Conservation (phyloP, 805 yeast species). For the Wickerhamiella spandovensis region DNA sequence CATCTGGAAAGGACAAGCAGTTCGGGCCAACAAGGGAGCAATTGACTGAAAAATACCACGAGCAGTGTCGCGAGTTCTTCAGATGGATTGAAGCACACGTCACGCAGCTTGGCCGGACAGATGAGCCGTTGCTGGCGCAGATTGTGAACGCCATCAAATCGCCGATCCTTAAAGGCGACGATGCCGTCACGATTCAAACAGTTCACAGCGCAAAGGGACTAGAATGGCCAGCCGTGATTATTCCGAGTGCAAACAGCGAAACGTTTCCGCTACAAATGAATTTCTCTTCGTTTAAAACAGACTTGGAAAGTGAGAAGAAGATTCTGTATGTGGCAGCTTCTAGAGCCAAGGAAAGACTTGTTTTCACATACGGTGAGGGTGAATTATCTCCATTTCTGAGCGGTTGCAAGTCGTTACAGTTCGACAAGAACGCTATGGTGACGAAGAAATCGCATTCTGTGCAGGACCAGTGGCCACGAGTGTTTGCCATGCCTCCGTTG, state of each 20-base stretch:
- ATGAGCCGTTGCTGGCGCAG: slow-evolving; percentile 3
- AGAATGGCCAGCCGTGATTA: slow-evolving; percentile 14
- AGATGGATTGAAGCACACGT: neutral
- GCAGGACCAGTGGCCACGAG: neutral
- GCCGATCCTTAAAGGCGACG: neutral
- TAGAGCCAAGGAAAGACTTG: slow-evolving; percentile 16
- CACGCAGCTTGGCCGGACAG: neutral
- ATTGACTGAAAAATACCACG: neutral
- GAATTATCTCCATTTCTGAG: neutral
- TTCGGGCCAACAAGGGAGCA: neutral
- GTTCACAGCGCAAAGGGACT: slow-evolving; percentile 14
- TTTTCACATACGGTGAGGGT: neutral
- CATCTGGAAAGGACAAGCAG: neutral
- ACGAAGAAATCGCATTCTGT: neutral
- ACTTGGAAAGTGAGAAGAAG: slow-evolving; percentile 13
- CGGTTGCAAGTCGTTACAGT: neutral
- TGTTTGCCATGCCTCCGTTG: neutral
- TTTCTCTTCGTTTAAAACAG: neutral
- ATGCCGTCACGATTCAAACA: slow-evolving; percentile 6
- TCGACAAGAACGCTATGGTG: neutral
- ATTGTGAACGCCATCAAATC: slow-evolving; percentile 1
- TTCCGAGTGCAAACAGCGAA: slow-evolving; percentile 2
- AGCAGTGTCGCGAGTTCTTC: neutral
- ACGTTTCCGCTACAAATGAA: neutral
- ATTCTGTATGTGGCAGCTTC: slow-evolving; percentile 21